Base-by-base conservation (phyloP, 2,329 filamentous ascomycete genomes). In the Xylaria sp. region DNA sequence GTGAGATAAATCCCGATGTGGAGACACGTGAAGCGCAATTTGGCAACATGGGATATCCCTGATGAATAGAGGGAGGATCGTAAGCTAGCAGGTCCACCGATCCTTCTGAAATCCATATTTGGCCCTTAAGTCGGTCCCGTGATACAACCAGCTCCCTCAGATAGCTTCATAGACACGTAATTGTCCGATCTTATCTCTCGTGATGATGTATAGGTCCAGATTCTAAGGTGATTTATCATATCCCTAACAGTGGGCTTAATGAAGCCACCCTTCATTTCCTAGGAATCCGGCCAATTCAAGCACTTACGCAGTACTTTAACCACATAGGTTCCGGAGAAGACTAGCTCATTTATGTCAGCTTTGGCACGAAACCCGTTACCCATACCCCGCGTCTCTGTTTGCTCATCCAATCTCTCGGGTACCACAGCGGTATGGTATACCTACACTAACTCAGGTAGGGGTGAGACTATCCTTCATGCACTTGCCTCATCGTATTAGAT, bases 81-180 rank as follows among this genome's bases (percentile, higher is more conserved):
- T 32, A 61, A 53, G 47, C 8, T n/a, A 51, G 27, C 13, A 29
- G 25, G 58, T n/a, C 60, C 60, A 29, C 37, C n/a, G n/a, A 63
- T 63, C 60, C 60, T 54, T 44, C 27, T 10, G 37, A 25, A 23
- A 35, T 55, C 50, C 60, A 32, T 18, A 5, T 29, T 29, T 29
- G 16, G 18, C 32, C 32, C 32, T 53, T 5, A 21, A 3, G 50
- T 13, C 10, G 13, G 32, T 21, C n/a, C 48, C 25, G 42, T 16
- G 18, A 37, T 13, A n/a, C 44, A 48, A 23, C 12, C 8, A 21
- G n/a, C 44, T 42, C 21, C 23, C 35, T 53, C 32, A 9, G 32
- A 35, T 32, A 21, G 23, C 2, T 42, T 42, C 37, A 21, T 37
- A 51, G 44, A 35, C 21, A 40, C 23, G n/a, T 53, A 16, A 13